These are phyloP conservation scores for Penicillium hesseltinei DNA, from an alignment of 2,329 filamentous ascomycete species.

Conservation along the genomic window DNA sequence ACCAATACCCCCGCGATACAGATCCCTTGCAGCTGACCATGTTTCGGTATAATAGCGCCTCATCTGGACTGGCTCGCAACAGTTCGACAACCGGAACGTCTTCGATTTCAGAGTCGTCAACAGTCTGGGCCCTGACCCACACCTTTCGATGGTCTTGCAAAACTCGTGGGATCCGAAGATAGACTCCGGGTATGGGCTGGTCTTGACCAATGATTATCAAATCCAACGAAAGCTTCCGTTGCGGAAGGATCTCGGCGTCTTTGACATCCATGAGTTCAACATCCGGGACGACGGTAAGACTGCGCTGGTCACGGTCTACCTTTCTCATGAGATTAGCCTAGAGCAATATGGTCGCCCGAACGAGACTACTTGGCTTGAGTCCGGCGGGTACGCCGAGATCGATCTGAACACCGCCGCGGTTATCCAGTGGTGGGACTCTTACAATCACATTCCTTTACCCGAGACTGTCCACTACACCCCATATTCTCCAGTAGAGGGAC, in stretches of 20 bases:
- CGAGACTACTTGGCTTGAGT: constrained; percentile 27
- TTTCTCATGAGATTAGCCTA: constrained; percentile 24
- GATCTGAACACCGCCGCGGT: constrained; percentile 32
- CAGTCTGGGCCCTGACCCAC: constrained; percentile 42
- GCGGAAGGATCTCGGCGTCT: constrained; percentile 22
- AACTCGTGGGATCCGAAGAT: constrained; percentile 35
- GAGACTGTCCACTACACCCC: constrained; percentile 21
- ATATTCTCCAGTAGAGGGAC: constrained; percentile 8
- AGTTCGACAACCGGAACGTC: constrained; percentile 46
- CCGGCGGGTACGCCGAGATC: constrained; percentile 36
- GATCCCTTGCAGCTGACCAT: constrained; percentile 3
- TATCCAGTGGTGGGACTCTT: constrained; percentile 37
- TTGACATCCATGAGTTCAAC: constrained; percentile 43
- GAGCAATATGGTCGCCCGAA: constrained; percentile 24
- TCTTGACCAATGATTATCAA: constrained; percentile 48
- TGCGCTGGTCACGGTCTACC: constrained; percentile 28
- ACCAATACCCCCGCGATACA: background rate
- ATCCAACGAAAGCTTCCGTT: constrained; percentile 42
- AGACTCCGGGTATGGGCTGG: constrained; percentile 43
- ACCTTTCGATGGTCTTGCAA: constrained; percentile 47
- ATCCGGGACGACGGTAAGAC: constrained; percentile 32
- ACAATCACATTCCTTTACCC: constrained; percentile 28
- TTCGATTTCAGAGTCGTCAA: constrained; percentile 47
- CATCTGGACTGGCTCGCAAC: constrained; percentile 48
- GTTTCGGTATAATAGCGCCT: constrained; percentile 32